Conservation (phyloP, 2,329 filamentous ascomycete genomes). For the Botrytis sinoallii region DNA sequence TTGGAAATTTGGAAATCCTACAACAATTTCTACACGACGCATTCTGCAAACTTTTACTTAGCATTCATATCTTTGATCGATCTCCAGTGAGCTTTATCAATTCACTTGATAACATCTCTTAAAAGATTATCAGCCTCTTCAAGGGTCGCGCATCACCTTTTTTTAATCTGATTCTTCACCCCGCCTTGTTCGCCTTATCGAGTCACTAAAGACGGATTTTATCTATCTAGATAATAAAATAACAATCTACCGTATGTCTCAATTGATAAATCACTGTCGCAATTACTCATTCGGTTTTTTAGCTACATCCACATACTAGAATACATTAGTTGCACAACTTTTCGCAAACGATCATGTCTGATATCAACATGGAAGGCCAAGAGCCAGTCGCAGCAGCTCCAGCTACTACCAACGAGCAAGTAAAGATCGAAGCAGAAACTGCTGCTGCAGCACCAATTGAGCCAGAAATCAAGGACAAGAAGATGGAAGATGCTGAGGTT, state of each 20-base stretch:
- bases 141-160: slow-evolving; percentile 5
- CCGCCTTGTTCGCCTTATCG: slow-evolving; percentile 29
- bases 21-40: neutral
- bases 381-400: slow-evolving; percentile 23
- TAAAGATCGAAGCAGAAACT: slow-evolving; percentile 24
- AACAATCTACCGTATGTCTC: neutral
- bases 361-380: slow-evolving; percentile 20
- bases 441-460: slow-evolving; percentile 24
- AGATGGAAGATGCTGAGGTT: slow-evolving; percentile 6
- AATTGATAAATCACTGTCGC: slow-evolving; percentile 10
- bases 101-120: neutral
- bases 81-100: neutral
- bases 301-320: neutral
- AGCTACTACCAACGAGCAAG: slow-evolving; percentile 27
- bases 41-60: neutral
- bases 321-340: neutral
- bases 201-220: slow-evolving; percentile 20
- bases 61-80: neutral
- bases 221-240: slow-evolving; percentile 13
- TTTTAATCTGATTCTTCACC: slow-evolving; percentile 26
- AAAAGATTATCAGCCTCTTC: neutral
- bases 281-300: neutral
- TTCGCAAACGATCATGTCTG: slow-evolving; percentile 17
- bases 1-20: neutral
- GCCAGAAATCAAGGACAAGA: slow-evolving; percentile 24